Evolutionary conservation across 2,329 filamentous ascomycete species (phyloP), one percentile per base, ranked within the genome.

Genomic region (Cordyceps cicadae): DNA sequence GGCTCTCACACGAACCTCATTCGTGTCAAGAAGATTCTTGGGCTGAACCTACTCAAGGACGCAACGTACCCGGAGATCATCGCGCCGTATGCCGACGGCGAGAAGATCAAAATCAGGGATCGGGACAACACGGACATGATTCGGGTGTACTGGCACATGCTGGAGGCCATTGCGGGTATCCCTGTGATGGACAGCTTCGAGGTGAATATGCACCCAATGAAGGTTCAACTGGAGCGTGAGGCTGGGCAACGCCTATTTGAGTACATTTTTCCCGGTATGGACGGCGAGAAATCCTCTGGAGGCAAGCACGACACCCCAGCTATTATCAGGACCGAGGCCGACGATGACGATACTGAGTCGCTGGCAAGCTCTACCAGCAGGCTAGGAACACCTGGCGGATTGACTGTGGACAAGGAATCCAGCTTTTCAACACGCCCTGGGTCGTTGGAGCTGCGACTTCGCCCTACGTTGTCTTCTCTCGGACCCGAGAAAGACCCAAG

Each of bases 181-280:
- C 91, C 93, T 0, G 92, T 99, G 37, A 90, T 99, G 80, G 93
- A 97, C 67, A 89, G 95, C 68, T 99, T 99, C 69, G 92, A 97
- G 72, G 90, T 99, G 60, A 91, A 92, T 60, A 77, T 99, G 21
- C 92, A 95, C 72, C 95, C 94, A 0, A 83, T 99, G 71, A 95
- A 92, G 73, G 87, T 99, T 24, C 94, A 99, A 71, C 80, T 99
- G 41, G 94, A 99, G 74, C 88, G 87, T 41, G 92, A 97, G 67
- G 87, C 96, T 54, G 93, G 92, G 50, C 93, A 95, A 76, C 91
- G 88, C 66, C 79, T 99, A 2, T 96, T 99, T 66, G 92, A 97
- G 75, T 99, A 99, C 74, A 91, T 99, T 67, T 99, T 99, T 78
- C 95, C 94, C 0, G 90, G 89, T 12, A 84, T 90, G 66, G 87